Evolutionary conservation across 2,329 filamentous ascomycete species (phyloP), one percentile per base, ranked within the genome.

Genomic region (Cordyceps tenuipes): DNA sequence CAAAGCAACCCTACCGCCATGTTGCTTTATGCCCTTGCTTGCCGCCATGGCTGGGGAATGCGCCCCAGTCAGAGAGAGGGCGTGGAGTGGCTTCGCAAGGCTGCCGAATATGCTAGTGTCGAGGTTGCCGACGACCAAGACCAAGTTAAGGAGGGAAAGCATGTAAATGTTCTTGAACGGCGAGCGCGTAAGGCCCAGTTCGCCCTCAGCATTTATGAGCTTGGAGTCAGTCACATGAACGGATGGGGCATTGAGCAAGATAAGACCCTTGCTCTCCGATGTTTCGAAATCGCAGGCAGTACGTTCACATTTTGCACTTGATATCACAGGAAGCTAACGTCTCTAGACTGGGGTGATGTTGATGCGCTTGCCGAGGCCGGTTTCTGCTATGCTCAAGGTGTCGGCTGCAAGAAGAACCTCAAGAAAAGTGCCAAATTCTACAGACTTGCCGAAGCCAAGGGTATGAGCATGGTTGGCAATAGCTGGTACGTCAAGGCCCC

Each of bases 1-100:
- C 87, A 90, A 60, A 90, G 91, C 51, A 84, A 96, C 61, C 90
- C 94, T 0, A 96, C 93, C 0, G 94, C 88, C 23, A 99, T 99
- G 94, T 83, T 99, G 13, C 80, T 97, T 36, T 99, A 97, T 72
- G 94, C 93, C 5, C 81, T 99, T 41, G 94, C 94, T 12, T 97
- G 93, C 70, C 84, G 94, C 54, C 94, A 99, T 70, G 94, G 94
- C 53, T 99, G 94, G 94, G 94, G 94, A 19, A 97, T 97, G 90
- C 87, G 92, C 10, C 84, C 91, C 8, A 97, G 96, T 71, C 91
- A 91, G 68, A 82, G 82, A 52, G 94, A 99, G 73, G 94, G 91
- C 8, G 89, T 97, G 0, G 83, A 88, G 66, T 99, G 94, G 94
- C 77, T 99, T 60, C 86, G 91, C 50, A 94, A 92, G 70, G 94